Conservation (phyloP, 139 green algal genomes). For the Astrephomene gubernaculifera region DNA sequence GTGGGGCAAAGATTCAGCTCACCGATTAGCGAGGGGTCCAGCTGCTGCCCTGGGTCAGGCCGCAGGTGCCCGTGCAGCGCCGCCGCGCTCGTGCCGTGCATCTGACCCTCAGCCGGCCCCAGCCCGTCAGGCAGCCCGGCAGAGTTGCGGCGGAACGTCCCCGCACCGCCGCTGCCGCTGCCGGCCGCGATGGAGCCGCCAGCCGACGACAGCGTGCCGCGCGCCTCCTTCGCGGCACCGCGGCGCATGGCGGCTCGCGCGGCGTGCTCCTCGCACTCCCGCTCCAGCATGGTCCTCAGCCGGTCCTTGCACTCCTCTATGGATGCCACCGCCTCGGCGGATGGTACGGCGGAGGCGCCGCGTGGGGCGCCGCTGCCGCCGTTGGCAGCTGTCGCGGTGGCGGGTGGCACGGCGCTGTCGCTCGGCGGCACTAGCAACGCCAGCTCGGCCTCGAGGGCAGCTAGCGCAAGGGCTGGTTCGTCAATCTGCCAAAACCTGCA, state of each 20-base stretch:
- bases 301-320: conserved; percentile 40
- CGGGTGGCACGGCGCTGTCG: too few relatives aligned
- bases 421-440: conserved; percentile 27
- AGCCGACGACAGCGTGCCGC: neutral
- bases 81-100: conserved; percentile 10
- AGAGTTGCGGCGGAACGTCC: conserved; percentile 27
- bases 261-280: conserved; percentile 67
- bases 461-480: conserved; percentile 48
- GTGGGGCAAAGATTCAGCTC: neutral
- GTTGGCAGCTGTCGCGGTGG: too few relatives aligned
- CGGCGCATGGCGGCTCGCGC: neutral
- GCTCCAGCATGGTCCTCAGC: conserved; percentile 68
- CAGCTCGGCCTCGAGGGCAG: conserved; percentile 55
- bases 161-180: conserved; percentile 26
- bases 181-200: neutral
- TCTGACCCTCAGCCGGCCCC: neutral
- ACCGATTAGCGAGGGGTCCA: conserved; percentile 54
- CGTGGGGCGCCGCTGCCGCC: neutral
- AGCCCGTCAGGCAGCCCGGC: neutral
- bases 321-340: neutral
- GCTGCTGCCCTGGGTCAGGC: conserved; percentile 50
- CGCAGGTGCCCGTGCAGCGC: conserved; percentile 46
- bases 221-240: neutral
- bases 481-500: conserved; percentile 45
- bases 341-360: neutral